These are phyloP conservation scores for Solanum ossicruentum DNA, from an alignment of 257 asterid species.

Conservation along the genomic window DNA sequence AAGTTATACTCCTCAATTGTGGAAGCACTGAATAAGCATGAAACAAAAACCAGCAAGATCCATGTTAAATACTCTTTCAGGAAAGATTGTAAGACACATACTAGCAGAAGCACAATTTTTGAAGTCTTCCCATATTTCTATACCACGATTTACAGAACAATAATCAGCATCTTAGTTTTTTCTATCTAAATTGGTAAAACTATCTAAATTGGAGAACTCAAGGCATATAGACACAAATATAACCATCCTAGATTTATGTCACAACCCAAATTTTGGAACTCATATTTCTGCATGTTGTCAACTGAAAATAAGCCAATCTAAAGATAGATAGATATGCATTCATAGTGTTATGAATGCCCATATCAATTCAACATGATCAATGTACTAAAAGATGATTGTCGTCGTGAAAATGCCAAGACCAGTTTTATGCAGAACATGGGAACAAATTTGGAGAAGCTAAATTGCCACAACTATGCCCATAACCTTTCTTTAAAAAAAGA, in stretches of 20 bases:
- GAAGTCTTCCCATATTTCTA: neutral
- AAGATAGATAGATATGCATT: neutral
- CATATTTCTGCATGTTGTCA: neutral
- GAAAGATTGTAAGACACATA: neutral
- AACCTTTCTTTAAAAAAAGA: neutral
- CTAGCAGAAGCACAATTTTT: neutral
- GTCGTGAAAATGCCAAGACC: neutral
- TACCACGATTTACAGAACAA: neutral
- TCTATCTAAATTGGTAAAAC: neutral
- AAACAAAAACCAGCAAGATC: neutral
- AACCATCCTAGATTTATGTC: neutral
- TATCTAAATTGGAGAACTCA: neutral
- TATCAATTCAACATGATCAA: neutral
- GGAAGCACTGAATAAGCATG: conserved; percentile 60
- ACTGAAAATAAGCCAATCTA: neutral
- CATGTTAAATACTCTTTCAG: neutral
- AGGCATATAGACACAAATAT: neutral
- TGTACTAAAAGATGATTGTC: neutral
- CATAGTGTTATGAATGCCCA: neutral
- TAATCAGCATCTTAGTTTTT: neutral
- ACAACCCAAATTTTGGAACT: neutral
- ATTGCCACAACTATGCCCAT: neutral
- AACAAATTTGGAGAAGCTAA: neutral
- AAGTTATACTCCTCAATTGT: conserved; percentile 74
- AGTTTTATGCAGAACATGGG: neutral